Base-by-base conservation (phyloP, 768 basidiomycete genomes). In the Rhizopogon roseolus region DNA sequence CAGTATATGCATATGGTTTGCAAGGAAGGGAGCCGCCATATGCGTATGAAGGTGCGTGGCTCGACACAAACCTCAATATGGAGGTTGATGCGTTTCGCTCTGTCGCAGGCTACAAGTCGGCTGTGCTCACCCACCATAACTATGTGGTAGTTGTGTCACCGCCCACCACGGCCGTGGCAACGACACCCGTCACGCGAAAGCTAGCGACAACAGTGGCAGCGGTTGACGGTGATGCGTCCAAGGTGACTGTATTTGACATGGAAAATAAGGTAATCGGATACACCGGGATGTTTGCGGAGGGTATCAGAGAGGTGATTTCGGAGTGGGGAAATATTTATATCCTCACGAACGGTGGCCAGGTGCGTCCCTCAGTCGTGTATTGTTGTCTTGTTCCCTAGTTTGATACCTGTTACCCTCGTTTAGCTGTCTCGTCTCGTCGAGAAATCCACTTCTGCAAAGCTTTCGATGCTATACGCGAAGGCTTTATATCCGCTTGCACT, bases 141-240 rank as follows among this genome's bases (percentile, higher is more conserved):
- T 96, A 96, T 62, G 80, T 97, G 46, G 81, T 96, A 58, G 89
- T 97, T 53, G 82, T 96, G 6, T 92, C 95, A 0, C 93, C 95
- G 0, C 89, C 93, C 0, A 84, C 92, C 60, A 73, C 84, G 3
- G 81, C 90, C 0, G 74, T 81, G 5, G 81, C 84, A 0, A 32
- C 40, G 6, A 72, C 82, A 0, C 82, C 86, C 2, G 74, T 84
- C 0, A 86, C 88, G 56, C 58, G 60, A n/a, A 70, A 63, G 34
- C 54, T 61, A 29, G 63, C 62, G 16, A 39, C 59, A 0, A 62
- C 57, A 9, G 16, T 54, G 1, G 27, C 76, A 5, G 52, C 57
- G 5, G 60, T 66, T 14, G 77, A 79, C 39, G 69, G 78, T 0
- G 90, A 92, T 49, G 81, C 90, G 38, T 82, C 85, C 11, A 88